Base-by-base conservation (phyloP, 1,284 basidiomycete species). In the Leucoagaricus sp. region DNA sequence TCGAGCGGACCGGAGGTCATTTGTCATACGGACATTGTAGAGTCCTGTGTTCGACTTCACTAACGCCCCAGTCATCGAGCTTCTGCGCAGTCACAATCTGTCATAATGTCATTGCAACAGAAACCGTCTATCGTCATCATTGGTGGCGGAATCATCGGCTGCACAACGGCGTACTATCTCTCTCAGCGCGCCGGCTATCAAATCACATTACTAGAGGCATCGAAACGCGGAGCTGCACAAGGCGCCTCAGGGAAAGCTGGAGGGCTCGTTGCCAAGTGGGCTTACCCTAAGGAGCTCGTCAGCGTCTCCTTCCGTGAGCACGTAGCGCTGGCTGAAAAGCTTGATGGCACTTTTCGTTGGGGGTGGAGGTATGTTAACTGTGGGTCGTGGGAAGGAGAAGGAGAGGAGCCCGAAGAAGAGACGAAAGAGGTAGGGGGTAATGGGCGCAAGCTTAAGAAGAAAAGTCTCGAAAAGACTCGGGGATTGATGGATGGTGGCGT, bases 221-320 rank as follows among this genome's bases (percentile, higher is more conserved):
- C 88, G 1, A 69, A 65, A 7, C 65, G 79, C 41, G 86, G 87
- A n/a, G 75, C 79, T 17, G 87, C 86, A 0, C 86, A 88, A 60
- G 87, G 89, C 0, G 93, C 94, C 0, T 91, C 87, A 0, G 95
- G 95, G 4, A 96, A 96, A 69, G 91, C 93, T 0, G 95, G 94
- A 2, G 95, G 95, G 0, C 86, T 98, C n/a, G 80, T 98, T 21
- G 94, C 95, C 0, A 82, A 82, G 62, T 89, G 87, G 87, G 87
- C 87, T 1, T 89, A 87, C 63, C 87, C 87, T 0, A 80, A 84
- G 55, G 89, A 94, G 66, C 76, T 96, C 17, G 89, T 89, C 4
- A 75, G 82, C 41, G 78, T 96, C 45, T 94, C 92, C 5, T 97
- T 90, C 61, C 62, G 70, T 38, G 86, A 97, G 63, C 94, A 97